These are phyloP conservation scores for Fraxinus xanthoxyloides DNA, from an alignment of 305 asterid genomes.

Conservation along the genomic window DNA sequence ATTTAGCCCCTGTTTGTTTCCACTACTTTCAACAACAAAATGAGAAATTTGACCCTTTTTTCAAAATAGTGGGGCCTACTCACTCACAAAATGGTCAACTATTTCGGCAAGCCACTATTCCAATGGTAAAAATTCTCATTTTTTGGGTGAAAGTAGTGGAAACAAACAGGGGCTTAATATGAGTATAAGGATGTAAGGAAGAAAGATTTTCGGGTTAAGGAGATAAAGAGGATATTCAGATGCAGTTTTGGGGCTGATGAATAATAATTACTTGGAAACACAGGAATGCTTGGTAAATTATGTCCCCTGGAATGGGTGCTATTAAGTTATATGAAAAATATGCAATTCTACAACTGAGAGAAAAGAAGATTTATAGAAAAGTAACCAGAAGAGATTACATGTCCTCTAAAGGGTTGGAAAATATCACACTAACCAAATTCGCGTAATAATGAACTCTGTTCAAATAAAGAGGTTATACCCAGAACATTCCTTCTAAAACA, in stretches of 20 bases:
- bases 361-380: not conserved
- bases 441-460: not conserved
- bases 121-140: no score
- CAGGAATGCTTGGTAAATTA: not conserved
- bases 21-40: no score
- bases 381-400: not conserved
- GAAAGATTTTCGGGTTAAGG: not conserved
- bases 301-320: not conserved
- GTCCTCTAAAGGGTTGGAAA: not conserved
- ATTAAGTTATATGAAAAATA: not conserved
- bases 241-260: not conserved
- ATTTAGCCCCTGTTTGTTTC: no score
- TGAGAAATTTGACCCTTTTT: no score
- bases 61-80: no score
- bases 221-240: not conserved
- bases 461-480: not conserved
- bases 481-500: not conserved
- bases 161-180: no score
- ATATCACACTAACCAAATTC: not conserved
- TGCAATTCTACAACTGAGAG: not conserved
- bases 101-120: no score
- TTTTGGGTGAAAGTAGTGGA: no score
- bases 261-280: not conserved
- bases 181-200: not conserved
- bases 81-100: no score